A percentile compares a stretch with the other conserved stretches of the same genome.
Conservation (phyloP, 2,329 filamentous ascomycete species). For the Colletotrichum sp. region DNA sequence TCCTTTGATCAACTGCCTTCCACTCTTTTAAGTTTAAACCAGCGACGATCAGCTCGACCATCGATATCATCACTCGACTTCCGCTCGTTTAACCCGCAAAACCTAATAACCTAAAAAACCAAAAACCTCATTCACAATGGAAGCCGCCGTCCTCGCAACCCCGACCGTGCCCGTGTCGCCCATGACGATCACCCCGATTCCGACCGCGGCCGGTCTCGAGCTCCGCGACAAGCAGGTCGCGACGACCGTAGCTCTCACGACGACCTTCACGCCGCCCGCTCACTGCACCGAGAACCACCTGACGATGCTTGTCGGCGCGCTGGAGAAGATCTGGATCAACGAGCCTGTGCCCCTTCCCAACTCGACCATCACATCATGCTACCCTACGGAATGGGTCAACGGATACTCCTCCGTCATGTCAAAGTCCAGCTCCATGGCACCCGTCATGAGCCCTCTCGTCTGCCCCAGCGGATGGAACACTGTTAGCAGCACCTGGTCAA, state of each 20-base stretch:
- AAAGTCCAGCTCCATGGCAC: conserved; percentile 14
- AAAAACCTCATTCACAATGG: background rate
- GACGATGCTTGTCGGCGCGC: conserved; percentile 18
- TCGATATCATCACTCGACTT: background rate
- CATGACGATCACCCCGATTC: background rate
- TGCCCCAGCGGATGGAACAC: conserved; percentile 16
- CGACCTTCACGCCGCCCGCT: conserved; percentile 13
- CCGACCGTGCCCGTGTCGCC: background rate
- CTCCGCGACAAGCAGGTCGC: background rate
- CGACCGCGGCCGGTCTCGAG: background rate
- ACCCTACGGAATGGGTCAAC: conserved; percentile 10
- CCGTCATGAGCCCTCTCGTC: conserved; percentile 12
- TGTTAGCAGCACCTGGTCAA: conserved; percentile 13
- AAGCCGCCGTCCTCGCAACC: background rate
- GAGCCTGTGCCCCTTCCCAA: conserved; percentile 15
- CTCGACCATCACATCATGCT: conserved; percentile 11
- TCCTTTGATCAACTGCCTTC: conserved; percentile 7
- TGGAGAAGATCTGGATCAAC: conserved; percentile 21
- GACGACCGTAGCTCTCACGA: conserved; percentile 7
- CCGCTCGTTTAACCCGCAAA: background rate
- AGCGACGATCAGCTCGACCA: background rate
- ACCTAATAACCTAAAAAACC: background rate
- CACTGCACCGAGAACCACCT: conserved; percentile 13
- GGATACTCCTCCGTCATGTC: conserved; percentile 11
- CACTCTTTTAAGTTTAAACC: conserved; percentile 5